Conservation (phyloP, 306 rosid genomes). For the Nissolia schottii region DNA sequence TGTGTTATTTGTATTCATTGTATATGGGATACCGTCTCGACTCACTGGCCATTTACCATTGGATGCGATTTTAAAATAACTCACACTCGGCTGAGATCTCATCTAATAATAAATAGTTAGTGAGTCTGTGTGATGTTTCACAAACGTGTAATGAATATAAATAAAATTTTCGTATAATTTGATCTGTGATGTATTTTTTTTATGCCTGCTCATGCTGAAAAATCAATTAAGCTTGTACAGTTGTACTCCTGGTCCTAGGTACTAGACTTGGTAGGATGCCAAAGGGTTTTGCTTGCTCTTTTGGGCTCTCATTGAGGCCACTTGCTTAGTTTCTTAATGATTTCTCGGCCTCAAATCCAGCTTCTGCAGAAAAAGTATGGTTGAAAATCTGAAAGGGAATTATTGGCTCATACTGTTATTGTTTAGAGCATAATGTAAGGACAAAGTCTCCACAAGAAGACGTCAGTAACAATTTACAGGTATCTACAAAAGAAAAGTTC, state of each 20-base stretch:
- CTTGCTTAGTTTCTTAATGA: conserved; percentile 4
- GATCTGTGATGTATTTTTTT: conserved; percentile 20
- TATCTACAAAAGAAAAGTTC: neutral
- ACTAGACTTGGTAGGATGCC: neutral
- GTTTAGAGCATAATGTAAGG: neutral
- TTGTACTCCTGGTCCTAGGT: conserved; percentile 11
- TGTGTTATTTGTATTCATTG: too few relatives aligned
- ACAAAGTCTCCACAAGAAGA: neutral
- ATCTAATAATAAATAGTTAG: too few relatives aligned
- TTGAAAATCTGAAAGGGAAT: conserved; percentile 14
- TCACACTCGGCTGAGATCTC: too few relatives aligned
- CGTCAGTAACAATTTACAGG: neutral
- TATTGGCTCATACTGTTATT: conserved; percentile 9
- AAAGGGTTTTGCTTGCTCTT: conserved; percentile 38
- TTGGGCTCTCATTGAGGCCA: conserved; percentile 37
- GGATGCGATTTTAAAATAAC: too few relatives aligned
- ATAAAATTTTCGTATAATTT: too few relatives aligned
- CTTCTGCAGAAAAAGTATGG: neutral
- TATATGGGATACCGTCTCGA: too few relatives aligned
- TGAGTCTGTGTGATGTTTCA: too few relatives aligned
- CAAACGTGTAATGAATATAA: too few relatives aligned
- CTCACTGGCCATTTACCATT: too few relatives aligned
- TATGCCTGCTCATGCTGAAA: conserved; percentile 27
- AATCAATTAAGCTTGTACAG: conserved; percentile 9
- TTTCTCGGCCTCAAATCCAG: neutral